Base-by-base conservation (phyloP, 352 stramenopile species). In the Globisporangium ultimum region DNA sequence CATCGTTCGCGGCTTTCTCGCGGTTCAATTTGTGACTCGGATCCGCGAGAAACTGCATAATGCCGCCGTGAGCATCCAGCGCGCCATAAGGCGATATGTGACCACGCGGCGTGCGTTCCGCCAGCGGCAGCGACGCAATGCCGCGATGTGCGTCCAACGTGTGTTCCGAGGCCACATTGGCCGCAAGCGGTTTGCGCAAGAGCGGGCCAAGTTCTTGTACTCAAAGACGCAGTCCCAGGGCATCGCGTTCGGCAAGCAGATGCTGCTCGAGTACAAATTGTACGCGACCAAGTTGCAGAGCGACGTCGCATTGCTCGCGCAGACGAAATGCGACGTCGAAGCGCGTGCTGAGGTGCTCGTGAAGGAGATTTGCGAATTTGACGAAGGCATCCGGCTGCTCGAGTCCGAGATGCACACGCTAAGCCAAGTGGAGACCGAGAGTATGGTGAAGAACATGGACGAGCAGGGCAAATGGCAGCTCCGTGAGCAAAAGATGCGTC, bases 251-350 rank as follows among this genome's bases (percentile, higher is more conserved):
- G 96, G 92, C 42, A 91, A 97, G 57, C 93, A 98, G 70, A 96
- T 98, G 75, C 80, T 98, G 18, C 67, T 97, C 15, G 93, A 98
- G 76, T 97, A 98, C 83, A 98, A 98, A 66, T 74, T 98, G 9
- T 89, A 96, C 60, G 95, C 88, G 10, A 97, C 92, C 32, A 92
- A 96, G 58, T 73, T 98, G 20, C 93, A 98, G 66, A 97, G 84
- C 41, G 95, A 98, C 62, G 84, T 98, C 0, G 84, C 87, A 36
- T 55, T 98, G 50, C 78, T 98, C 3, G 87, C 84, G 6, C 68
- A 88, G 20, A 91, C 97, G 55, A 98, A 98, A 57, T 64, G 80
- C 3, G 79, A 88, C 38, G 78, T 93, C 18, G 94, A 98, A 66
- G 85, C 88, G 40, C 70, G 91, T 22, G 91, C 97, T 15, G 89